These are phyloP conservation scores for Yamadazyma taylorii DNA, from an alignment of 1,139 yeast genomes.

Conservation along the genomic window DNA sequence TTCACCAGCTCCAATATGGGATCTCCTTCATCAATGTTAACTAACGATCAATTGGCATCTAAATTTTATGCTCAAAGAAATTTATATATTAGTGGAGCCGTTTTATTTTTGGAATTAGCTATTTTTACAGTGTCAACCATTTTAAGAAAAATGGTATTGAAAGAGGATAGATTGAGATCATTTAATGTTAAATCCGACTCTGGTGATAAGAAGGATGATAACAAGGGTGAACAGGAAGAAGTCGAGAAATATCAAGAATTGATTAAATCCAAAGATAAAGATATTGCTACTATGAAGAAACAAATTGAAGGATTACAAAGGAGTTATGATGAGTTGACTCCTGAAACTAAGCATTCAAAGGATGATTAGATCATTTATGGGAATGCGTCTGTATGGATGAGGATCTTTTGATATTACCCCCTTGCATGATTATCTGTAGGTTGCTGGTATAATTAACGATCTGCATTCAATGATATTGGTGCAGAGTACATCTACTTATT, in stretches of 20 bases:
- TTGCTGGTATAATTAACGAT: too few species aligned
- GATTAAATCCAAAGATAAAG: slow-evolving; percentile 45
- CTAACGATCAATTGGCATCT: slow-evolving; percentile 45
- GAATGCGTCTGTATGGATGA: too few species aligned
- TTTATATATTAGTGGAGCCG: slow-evolving; percentile 69
- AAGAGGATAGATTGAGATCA: slow-evolving; percentile 45
- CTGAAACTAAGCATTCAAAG: slow-evolving; percentile 9
- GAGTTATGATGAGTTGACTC: slow-evolving; percentile 49
- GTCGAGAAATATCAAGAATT: slow-evolving; percentile 41
- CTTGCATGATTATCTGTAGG: too few species aligned
- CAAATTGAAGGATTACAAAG: slow-evolving; percentile 56
- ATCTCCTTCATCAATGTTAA: slow-evolving; percentile 19
- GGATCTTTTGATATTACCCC: too few species aligned
- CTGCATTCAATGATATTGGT: too few species aligned
- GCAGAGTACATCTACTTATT: too few species aligned
- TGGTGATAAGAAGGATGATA: slow-evolving; percentile 21
- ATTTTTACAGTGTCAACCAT: slow-evolving; percentile 58
- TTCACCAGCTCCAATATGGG: slow-evolving; percentile 16
- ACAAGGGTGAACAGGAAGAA: slow-evolving; percentile 27
- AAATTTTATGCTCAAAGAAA: slow-evolving; percentile 73
- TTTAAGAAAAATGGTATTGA: slow-evolving; percentile 56
- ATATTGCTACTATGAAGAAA: slow-evolving; percentile 49
- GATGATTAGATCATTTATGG: slow-evolving; percentile 10
- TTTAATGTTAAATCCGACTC: slow-evolving; percentile 21
- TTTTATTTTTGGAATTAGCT: slow-evolving; percentile 58